phyloP scores from a whole-genome alignment of 805 yeast genomes.

The Dipodascus geniculatus region DNA sequence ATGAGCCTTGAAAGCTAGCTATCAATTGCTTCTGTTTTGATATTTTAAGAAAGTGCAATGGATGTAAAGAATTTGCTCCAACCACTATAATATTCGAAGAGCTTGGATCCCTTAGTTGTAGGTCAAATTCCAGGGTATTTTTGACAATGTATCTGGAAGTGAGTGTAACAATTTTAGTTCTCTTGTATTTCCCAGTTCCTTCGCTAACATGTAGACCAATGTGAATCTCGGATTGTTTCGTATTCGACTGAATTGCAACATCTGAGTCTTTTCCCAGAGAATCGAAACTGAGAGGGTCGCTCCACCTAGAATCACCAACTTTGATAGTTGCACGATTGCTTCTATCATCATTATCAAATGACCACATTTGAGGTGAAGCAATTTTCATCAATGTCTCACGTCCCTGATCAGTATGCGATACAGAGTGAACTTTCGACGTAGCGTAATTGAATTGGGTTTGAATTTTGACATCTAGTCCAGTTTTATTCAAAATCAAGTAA shows the following conservation, averaged over 20 bases:
- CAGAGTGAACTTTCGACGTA: slow-evolving; percentile 26
- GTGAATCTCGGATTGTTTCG: slow-evolving; percentile 41
- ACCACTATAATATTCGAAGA: slow-evolving; percentile 32
- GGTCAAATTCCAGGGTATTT: slow-evolving; percentile 44
- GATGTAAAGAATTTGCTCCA: slow-evolving; percentile 17
- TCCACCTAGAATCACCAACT: slow-evolving; percentile 59
- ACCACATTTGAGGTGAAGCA: slow-evolving; percentile 65
- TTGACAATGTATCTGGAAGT: slow-evolving; percentile 73
- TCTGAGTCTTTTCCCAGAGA: slow-evolving; percentile 78
- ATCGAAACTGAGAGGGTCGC: slow-evolving; percentile 70
- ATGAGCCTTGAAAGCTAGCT: slow-evolving; percentile 44
- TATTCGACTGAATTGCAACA: slow-evolving; percentile 28
- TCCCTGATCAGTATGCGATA: slow-evolving; percentile 10
- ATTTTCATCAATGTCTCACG: slow-evolving; percentile 22
- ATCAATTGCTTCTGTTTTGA: slow-evolving; percentile 45
- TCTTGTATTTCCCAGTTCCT: slow-evolving; percentile 38
- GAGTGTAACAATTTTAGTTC: slow-evolving; percentile 66
- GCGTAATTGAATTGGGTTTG: slow-evolving; percentile 43
- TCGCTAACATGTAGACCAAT: slow-evolving; percentile 46
- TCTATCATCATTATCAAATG: slow-evolving; percentile 55
- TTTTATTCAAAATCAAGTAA: slow-evolving; percentile 69
- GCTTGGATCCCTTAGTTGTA: slow-evolving; percentile 60
- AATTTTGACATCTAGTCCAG: slow-evolving; percentile 53
- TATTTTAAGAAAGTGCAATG: slow-evolving; percentile 43
- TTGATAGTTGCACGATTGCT: slow-evolving; percentile 55